Percentiles rank a stretch among this genome's conserved stretches.
Conservation (phyloP, 1,284 basidiomycete species). For the Vanrija sp. region DNA sequence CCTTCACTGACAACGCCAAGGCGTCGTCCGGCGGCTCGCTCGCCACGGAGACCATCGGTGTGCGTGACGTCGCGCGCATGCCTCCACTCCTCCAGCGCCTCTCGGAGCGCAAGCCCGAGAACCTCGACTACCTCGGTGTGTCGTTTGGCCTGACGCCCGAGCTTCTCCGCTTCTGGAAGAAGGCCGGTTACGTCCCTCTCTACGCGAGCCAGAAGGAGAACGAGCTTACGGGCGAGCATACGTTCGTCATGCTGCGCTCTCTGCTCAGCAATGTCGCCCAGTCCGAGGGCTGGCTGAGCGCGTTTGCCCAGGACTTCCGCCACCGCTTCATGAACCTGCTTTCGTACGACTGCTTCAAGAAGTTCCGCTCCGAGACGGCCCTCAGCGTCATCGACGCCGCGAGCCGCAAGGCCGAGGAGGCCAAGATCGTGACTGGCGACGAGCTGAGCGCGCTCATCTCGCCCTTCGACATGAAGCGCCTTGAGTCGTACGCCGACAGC, state of each 20-base stretch:
- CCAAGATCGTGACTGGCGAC: slow-evolving; percentile 53
- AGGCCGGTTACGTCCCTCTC: slow-evolving; percentile 82
- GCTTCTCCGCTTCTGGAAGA: slow-evolving; percentile 95
- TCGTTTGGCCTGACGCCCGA: slow-evolving; percentile 90
- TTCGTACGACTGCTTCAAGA: slow-evolving; percentile 84
- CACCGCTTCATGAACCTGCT: slow-evolving; percentile 83
- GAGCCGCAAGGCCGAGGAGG: slow-evolving; percentile 53
- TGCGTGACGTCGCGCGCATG: slow-evolving; percentile 76
- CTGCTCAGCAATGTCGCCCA: slow-evolving; percentile 57
- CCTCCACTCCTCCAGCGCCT: slow-evolving; percentile 89
- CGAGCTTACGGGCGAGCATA: slow-evolving; percentile 94
- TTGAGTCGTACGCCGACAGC: slow-evolving; percentile 93
- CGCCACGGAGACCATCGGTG: slow-evolving; percentile 67
- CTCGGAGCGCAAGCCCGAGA: slow-evolving; percentile 84
- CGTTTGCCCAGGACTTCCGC: slow-evolving; percentile 91
- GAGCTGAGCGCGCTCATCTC: slow-evolving; percentile 74
- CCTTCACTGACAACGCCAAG: slow-evolving; percentile 5
- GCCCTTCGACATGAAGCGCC: slow-evolving; percentile 92
- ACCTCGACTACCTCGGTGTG: slow-evolving; percentile 91
- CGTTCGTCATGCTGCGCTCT: slow-evolving; percentile 87
- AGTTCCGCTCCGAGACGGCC: slow-evolving; percentile 81
- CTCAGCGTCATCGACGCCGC: slow-evolving; percentile 82
- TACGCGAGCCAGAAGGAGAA: slow-evolving; percentile 92
- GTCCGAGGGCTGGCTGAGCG: slow-evolving; percentile 72
- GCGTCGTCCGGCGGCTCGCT: slow-evolving; percentile 51